A percentile compares a stretch with the other conserved stretches of the same genome.
Conservation (phyloP, 1,284 basidiomycete genomes). For the Marasmius fiardii region DNA sequence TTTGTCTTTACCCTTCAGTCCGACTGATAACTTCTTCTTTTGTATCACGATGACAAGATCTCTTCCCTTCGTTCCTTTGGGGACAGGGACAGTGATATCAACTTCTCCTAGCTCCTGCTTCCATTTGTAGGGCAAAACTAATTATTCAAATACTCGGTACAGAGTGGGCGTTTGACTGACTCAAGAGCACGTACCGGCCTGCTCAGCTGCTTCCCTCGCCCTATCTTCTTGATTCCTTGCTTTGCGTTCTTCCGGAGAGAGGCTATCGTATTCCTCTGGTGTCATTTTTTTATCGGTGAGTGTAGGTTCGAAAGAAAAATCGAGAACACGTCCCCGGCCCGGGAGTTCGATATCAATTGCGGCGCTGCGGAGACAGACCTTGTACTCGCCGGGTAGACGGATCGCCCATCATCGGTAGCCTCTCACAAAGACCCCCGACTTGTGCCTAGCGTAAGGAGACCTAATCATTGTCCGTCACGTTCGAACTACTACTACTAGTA, state of each 20-base stretch:
- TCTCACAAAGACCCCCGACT: no score
- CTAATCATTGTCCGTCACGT: slow-evolving; percentile 23
- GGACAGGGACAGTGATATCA: slow-evolving; percentile 81
- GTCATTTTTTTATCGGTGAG: slow-evolving; percentile 22
- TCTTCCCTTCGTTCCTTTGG: slow-evolving; percentile 80
- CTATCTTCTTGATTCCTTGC: slow-evolving; percentile 67
- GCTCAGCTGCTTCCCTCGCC: slow-evolving; percentile 74
- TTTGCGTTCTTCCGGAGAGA: slow-evolving; percentile 76
- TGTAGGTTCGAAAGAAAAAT: background rate
- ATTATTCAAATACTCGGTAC: slow-evolving; percentile 16
- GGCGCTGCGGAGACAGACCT: no score
- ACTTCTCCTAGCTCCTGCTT: slow-evolving; percentile 87
- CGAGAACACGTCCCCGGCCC: no score
- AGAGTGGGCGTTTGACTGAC: slow-evolving; percentile 17
- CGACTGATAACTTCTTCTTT: slow-evolving; percentile 82
- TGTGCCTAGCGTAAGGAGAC: no score
- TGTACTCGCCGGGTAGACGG: no score
- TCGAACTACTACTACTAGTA: no score
- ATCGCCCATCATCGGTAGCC: no score
- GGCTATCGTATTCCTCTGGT: slow-evolving; percentile 72
- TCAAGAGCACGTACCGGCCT: slow-evolving; percentile 73
- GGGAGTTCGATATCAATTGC: no score
- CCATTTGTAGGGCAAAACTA: slow-evolving; percentile 92
- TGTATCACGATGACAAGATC: slow-evolving; percentile 77
- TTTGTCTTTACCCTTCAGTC: slow-evolving; percentile 81